These are phyloP conservation scores for Sequoia sempervirens DNA, from an alignment of 75 land plant genomes.

Conservation along the genomic window DNA sequence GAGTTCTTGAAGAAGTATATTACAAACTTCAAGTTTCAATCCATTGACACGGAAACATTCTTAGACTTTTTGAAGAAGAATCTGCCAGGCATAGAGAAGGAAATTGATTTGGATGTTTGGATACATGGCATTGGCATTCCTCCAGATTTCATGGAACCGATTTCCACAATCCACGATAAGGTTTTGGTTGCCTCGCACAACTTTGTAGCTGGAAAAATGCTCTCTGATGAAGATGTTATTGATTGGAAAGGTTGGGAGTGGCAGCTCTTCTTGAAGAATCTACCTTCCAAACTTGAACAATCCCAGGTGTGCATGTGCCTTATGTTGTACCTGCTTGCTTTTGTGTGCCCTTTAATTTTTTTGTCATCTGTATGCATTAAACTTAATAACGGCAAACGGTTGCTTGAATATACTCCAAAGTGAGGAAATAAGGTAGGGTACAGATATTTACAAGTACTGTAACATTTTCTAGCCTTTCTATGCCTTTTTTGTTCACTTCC, in stretches of 20 bases:
- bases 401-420: background rate
- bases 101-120: conserved; percentile 61
- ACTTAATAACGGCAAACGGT: background rate
- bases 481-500: background rate
- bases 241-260: conserved; percentile 78
- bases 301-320: conserved; percentile 42
- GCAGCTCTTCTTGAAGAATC: conserved; percentile 78
- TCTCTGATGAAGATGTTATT: conserved; percentile 55
- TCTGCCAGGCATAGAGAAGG: conserved; percentile 65
- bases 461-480: background rate
- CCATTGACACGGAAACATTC: conserved; percentile 81
- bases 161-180: conserved; percentile 50
- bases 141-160: conserved; percentile 68
- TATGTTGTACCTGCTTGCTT: background rate
- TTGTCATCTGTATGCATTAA: background rate
- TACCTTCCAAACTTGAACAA: conserved; percentile 55
- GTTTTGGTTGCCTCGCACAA: conserved; percentile 56
- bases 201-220: conserved; percentile 47
- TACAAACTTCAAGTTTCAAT: conserved; percentile 68
- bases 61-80: conserved; percentile 61
- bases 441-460: background rate
- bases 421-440: too few relatives aligned
- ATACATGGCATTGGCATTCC: conserved; percentile 75
- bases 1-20: conserved; percentile 81
- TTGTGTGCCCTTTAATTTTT: background rate